A percentile compares a stretch with the other conserved stretches of the same genome.
These are phyloP conservation scores for Nemania serpens DNA, from an alignment of 2,329 filamentous ascomycete species.

Conservation along the genomic window DNA sequence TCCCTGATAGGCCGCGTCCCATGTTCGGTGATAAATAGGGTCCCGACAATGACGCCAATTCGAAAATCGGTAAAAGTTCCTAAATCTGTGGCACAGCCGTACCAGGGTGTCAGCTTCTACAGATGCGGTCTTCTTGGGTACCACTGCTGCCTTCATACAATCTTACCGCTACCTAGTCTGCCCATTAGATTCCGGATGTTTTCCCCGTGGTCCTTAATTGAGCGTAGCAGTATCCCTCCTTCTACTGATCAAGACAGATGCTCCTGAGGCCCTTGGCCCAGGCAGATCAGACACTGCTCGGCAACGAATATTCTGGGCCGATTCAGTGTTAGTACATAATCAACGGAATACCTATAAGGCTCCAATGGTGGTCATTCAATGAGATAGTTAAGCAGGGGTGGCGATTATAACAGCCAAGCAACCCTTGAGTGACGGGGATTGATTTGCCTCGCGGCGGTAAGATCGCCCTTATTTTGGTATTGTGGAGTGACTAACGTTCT, in stretches of 20 bases:
- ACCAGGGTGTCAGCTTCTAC: constrained; percentile 9
- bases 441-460: constrained; percentile 12
- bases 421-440: constrained; percentile 6
- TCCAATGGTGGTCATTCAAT: not conserved
- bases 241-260: not conserved
- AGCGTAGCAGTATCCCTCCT: not conserved
- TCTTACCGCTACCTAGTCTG: constrained; percentile 22
- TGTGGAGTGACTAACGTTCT: not conserved
- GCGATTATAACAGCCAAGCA: not conserved
- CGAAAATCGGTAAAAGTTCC: no score
- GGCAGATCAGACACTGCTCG: not conserved
- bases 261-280: not conserved
- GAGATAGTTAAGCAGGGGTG: constrained; percentile 9
- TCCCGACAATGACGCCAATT: not conserved
- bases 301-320: not conserved
- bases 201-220: not conserved
- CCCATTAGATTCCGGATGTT: not conserved
- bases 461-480: constrained; percentile 1
- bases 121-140: constrained; percentile 17
- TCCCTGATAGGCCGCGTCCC: constrained; percentile 5
- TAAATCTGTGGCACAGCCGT: constrained; percentile 12
- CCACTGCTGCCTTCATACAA: constrained; percentile 31
- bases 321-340: not conserved
- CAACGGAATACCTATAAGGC: not conserved
- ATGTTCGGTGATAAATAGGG: constrained; percentile 13